Percentiles rank a stretch among this genome's conserved stretches.
These are phyloP conservation scores for Telfairia occidentalis DNA, from an alignment of 331 rosid genomes.

Conservation along the genomic window DNA sequence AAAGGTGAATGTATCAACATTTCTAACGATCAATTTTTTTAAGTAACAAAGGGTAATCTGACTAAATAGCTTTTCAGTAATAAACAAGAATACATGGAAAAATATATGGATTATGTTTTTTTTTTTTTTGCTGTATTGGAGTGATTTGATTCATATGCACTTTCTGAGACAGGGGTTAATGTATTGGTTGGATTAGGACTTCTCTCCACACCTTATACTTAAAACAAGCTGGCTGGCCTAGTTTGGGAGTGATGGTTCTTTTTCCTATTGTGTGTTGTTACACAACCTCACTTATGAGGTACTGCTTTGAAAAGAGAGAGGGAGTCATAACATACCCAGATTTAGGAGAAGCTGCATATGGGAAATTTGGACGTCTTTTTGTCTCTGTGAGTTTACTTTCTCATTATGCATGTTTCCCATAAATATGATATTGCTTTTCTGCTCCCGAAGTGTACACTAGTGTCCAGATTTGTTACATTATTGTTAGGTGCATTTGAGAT, in stretches of 20 bases:
- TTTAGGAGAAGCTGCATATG: constrained; percentile 88
- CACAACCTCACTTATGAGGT: constrained; percentile 71
- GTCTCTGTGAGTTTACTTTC: constrained; percentile 50
- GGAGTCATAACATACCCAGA: constrained; percentile 66
- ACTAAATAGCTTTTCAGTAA: not conserved
- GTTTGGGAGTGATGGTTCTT: constrained; percentile 48
- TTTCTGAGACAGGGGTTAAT: constrained; percentile 45
- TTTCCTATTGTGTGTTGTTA: constrained; percentile 67
- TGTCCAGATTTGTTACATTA: not conserved
- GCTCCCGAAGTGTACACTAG: not conserved
- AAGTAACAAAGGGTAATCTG: too few relatives aligned
- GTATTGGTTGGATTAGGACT: constrained; percentile 88
- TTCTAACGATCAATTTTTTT: too few relatives aligned
- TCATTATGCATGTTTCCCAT: not conserved
- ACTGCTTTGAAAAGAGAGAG: constrained; percentile 68
- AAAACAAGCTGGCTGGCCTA: constrained; percentile 77
- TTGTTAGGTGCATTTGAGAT: not conserved
- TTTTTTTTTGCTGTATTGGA: not conserved
- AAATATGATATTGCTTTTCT: not conserved
- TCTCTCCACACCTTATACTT: constrained; percentile 66
- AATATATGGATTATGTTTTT: not conserved
- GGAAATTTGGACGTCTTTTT: constrained; percentile 57
- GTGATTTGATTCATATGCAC: not conserved
- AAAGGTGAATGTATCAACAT: too few relatives aligned
- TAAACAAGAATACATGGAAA: not conserved